Base-by-base conservation (phyloP, 164 flowering plant genomes). In the Stephania cephalantha region DNA sequence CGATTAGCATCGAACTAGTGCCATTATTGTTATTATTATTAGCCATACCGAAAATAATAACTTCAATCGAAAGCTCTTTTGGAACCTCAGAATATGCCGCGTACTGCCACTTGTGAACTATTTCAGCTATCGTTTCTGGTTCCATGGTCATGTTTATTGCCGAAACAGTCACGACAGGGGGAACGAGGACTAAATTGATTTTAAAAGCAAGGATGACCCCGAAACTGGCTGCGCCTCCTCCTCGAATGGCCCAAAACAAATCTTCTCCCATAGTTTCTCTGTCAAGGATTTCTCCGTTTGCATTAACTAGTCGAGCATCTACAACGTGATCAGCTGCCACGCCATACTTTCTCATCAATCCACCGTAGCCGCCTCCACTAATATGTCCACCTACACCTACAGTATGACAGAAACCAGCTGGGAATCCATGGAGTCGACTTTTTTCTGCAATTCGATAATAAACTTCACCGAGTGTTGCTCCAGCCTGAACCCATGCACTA, bases 321-420 rank as follows among this genome's bases (percentile, higher is more conserved):
- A 87, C 22, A 1, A 87, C 78, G 68, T 86, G 77, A 55, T 88
- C 90, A 1, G 75, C 80, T 0, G 86, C 70, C 15, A 86, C 73
- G 6, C 91, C 91, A 72, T 78, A 83, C 69, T 85, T 87, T 4
- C 88, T 77, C 83, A 84, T 71, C 82, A 86, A 7, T 55, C 45
- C 70, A 3, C 91, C 91, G 64, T 82, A 81, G 15, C 55, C 55
- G 9, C 55, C 55, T 3, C 55, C 55, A 50, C 55, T 50, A 9
- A 50, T 7, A 10, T 20, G 86, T 88, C 42, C 85, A 83, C 5
- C 91, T 88, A 58, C 85, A 79, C 7, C 87, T 25, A 50, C 84
- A 83, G 9, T 88, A 83, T 5, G 86, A 85, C 7, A 78, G 81
- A 22, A 85, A 85, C 5, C 86, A 73, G 6, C 84, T 84, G 89